Evolutionary conservation across 176 grass and related monocot genomes (phyloP), one percentile per base, ranked within the genome.

Genomic region (Triticum monococcum): DNA sequence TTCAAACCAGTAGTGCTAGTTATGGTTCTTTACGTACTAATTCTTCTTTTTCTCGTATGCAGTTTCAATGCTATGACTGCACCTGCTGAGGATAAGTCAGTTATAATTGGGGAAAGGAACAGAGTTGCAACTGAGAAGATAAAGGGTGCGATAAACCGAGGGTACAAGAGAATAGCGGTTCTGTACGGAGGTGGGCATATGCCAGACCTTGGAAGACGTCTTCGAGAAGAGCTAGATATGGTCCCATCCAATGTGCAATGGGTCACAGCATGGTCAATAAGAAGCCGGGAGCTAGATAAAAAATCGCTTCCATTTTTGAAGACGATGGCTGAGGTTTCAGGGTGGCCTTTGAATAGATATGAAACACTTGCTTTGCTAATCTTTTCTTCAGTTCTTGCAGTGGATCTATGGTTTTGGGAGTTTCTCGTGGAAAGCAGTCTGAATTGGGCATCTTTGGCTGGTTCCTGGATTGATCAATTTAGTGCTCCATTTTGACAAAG

Each of bases 361-460:
- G 86, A 95, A 84, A 95, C 90, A 10, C 87, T 95, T 64, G 93
- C 93, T 76, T 85, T 95, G 79, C 81, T 97, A 16, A 92, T 98
- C 17, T 96, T 94, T 22, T 95, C 91, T 83, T 80, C 85, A 48
- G 69, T 98, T 68, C 90, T 98, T 1, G 90, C 92, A 1, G 64
- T 98, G 68, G 96, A 96, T 88, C 92, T 98, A 79, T 98, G 90
- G 88, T 90, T 98, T 74, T 98, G 96, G 96, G 94, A 92, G 90
- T 72, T 92, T 33, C 85, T 95, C 48, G 46, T 95, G 18, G 71
- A 78, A 17, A 91, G 87, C 9, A 86, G 72, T 45, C 64, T 96
- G 24, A 86, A 78, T 52, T 89, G 61, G 76, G 93, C 87, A 88
- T 95, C 93, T 73, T 88, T 86, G 37, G 88, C 90, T 84, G 88